phyloP scores from a whole-genome alignment of 2,329 filamentous ascomycete genomes.

The Diaporthe sp. region DNA sequence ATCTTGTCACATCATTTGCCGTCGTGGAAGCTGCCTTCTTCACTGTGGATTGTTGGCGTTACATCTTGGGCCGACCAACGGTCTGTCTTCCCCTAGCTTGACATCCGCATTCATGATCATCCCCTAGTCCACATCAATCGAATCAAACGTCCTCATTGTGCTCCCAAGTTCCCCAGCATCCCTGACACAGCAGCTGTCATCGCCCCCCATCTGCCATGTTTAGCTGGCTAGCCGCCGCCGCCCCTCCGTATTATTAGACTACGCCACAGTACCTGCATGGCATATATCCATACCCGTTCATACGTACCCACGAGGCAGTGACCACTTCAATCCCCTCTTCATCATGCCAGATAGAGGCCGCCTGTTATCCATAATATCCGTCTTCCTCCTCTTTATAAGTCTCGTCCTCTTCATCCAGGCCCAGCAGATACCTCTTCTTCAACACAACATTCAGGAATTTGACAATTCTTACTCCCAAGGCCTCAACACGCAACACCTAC shows the following conservation, averaged over 20 bases:
- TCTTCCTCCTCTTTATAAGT: conserved; percentile 34
- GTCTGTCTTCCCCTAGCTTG: conserved; percentile 8
- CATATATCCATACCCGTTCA: conserved; percentile 13
- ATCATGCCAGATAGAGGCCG: conserved; percentile 37
- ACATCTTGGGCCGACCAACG: neutral
- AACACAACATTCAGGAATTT: conserved; percentile 33
- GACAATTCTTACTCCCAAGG: conserved; percentile 31
- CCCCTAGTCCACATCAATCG: conserved; percentile 22
- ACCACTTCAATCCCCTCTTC: neutral
- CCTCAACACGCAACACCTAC: conserved; percentile 20
- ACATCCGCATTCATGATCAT: conserved; percentile 1
- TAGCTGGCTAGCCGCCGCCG: conserved; percentile 27
- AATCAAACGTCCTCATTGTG: conserved; percentile 2
- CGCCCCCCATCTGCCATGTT: conserved; percentile 25
- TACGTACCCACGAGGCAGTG: conserved; percentile 26
- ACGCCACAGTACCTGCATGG: conserved; percentile 23
- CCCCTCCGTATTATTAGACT: conserved; percentile 20
- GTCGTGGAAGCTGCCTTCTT: conserved; percentile 4
- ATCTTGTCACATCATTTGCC: conserved; percentile 25
- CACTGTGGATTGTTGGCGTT: neutral
- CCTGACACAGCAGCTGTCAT: conserved; percentile 24
- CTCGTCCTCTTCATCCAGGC: conserved; percentile 25
- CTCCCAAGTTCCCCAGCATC: conserved; percentile 5
- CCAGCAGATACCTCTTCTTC: conserved; percentile 26
- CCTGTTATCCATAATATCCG: conserved; percentile 24